Base-by-base conservation (phyloP, 2,329 filamentous ascomycete genomes). In the Fusarium bactridioides region DNA sequence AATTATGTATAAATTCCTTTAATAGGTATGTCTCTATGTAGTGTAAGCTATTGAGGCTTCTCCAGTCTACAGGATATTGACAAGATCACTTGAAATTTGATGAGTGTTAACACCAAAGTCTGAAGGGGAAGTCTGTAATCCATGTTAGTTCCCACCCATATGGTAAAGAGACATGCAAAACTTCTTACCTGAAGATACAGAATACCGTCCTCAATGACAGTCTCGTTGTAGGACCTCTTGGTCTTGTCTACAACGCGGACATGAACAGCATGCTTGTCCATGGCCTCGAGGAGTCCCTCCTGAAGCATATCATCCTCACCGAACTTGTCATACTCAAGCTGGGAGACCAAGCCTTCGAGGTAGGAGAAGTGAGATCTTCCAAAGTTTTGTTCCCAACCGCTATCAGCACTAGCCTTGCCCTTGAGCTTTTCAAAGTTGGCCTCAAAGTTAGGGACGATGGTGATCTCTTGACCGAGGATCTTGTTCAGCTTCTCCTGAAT, bases 361-460 rank as follows among this genome's bases (percentile, higher is more conserved):
- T 89, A 89, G 27, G 72, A 61, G 7, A 77, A 47, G 11, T 82
- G 79, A 47, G 82, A 82, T 25, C 54, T 65, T 29, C 86, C 86
- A 16, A 89, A 69, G 63, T 80, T 79, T 19, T 69, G 60, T 75
- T 87, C 79, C 83, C 84, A 89, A 69, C 85, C 82, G 18, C 70
- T 67, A 11, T 62, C 51, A 25, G 53, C 40, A 7, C 70, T 74
- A 64, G 76, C 71, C 51, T 76, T 78, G 4, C 76, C 80, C 57
- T 78, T 79, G 31, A 88, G 80, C 75, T 78, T 82, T 35, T 79
- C 82, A 48, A 82, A 86, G 21, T 78, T 78, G 9, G 79, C 79
- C 57, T 86, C 85, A 54, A 87, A 88, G 75, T 84, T 84, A 47
- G 85, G 83, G 53, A 80, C 82, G 21, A 89, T 81, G 47, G 81